A percentile compares a stretch with the other conserved stretches of the same genome.
Evolutionary conservation across 2,329 filamentous ascomycete species (phyloP).

Genomic region (Byssochlamys sp.): DNA sequence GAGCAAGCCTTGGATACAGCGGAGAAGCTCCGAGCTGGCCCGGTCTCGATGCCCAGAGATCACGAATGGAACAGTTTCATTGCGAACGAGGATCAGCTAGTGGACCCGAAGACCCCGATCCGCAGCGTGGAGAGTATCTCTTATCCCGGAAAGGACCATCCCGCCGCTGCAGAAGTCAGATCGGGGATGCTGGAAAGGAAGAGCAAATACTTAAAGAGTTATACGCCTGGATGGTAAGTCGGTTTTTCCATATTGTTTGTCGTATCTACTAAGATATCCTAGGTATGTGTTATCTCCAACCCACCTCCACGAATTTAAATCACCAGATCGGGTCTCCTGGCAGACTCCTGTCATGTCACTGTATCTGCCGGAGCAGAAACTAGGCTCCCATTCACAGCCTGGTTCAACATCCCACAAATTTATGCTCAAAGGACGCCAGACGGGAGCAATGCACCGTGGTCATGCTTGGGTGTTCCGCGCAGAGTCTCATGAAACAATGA

Average conservation of each 20-base stretch:
- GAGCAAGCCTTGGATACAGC: slow-evolving; percentile 69
- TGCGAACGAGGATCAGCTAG: slow-evolving; percentile 69
- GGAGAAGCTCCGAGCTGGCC: slow-evolving; percentile 72
- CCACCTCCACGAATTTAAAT: slow-evolving; percentile 97
- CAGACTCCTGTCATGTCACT: slow-evolving; percentile 93
- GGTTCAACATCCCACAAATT: slow-evolving; percentile 91
- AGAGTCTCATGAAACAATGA: slow-evolving; percentile 79
- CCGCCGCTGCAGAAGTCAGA: slow-evolving; percentile 71
- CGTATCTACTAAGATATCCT: background rate
- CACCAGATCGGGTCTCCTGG: slow-evolving; percentile 72
- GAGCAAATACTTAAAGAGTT: slow-evolving; percentile 97
- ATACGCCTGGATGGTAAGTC: slow-evolving; percentile 82
- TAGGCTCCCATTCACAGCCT: slow-evolving; percentile 78
- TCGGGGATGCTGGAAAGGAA: slow-evolving; percentile 90
- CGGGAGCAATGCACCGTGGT: slow-evolving; percentile 77
- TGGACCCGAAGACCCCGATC: slow-evolving; percentile 72
- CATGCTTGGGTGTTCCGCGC: slow-evolving; percentile 61
- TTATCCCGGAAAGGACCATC: slow-evolving; percentile 83
- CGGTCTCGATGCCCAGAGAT: slow-evolving; percentile 87
- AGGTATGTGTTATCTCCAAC: slow-evolving; percentile 95
- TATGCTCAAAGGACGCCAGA: slow-evolving; percentile 90
- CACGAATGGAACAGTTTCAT: slow-evolving; percentile 83
- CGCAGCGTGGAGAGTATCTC: slow-evolving; percentile 72
- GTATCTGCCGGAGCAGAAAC: slow-evolving; percentile 85
- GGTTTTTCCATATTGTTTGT: background rate